Base-by-base conservation (phyloP, 805 yeast species). In the Huiozyma naganishii region DNA sequence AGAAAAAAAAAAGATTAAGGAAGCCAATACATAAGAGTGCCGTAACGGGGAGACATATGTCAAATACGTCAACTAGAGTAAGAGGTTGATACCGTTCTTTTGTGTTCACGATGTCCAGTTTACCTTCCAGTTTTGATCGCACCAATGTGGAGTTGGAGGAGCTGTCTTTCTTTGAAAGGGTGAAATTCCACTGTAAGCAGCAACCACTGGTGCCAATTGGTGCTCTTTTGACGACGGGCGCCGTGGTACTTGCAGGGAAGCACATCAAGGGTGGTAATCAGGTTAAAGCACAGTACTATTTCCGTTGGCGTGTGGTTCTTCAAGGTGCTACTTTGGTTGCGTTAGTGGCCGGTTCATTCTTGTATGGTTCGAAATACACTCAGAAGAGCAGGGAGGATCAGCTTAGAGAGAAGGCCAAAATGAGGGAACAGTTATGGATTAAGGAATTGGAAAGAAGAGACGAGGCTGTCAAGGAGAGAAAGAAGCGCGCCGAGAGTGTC, bases 191-290 rank as follows among this genome's bases (percentile, higher is more conserved):
- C 52, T 78, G 84, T 48, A 83, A 80, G 57, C 83, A 87, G 62
- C 95, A 89, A 58, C 97, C 97, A 1, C 66, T 84, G 8, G 96
- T 89, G 1, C 96, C 97, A 1, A 44, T 87, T 6, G 96, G 96
- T 1, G 71, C 84, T 11, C 57, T 83, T 4, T 76, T 82, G 39
- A 89, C 97, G 3, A 74, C 83, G 7, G 84, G 80, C 3, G 95
- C 96, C 0, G 85, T 89, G 30, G 65, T 74, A 0, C 66, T 88
- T 50, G 94, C 96, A 3, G 88, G 87, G 3, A 73, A 75, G 50
- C 83, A 89, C 27, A 69, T 88, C 48, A 73, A 80, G 52, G 67
- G 70, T 29, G 95, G 96, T 27, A 78, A 86, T 52, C 74, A 79
- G 48, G 67, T 70, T 37, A 77, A 77, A 43, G 94, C 96, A 0